A percentile compares a stretch with the other conserved stretches of the same genome.
Conservation (phyloP, 1,284 basidiomycete genomes). For the Cystobasidium slooffiae region DNA sequence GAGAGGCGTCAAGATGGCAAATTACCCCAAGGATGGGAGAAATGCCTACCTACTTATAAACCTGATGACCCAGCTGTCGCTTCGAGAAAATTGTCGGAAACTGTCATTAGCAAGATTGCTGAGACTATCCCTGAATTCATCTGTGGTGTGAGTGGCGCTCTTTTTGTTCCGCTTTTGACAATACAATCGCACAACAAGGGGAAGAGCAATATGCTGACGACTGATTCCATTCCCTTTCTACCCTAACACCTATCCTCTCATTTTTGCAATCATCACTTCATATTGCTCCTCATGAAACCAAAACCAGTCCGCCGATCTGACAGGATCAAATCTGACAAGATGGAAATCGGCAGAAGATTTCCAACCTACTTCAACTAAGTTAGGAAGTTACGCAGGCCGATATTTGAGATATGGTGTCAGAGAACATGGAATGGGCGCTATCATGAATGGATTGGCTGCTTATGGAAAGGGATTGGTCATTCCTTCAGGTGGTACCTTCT, state of each 20-base stretch:
- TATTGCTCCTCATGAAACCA: constrained; percentile 3
- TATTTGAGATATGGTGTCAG: constrained; percentile 97
- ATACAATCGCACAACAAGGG: not conserved
- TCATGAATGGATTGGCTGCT: constrained; percentile 64
- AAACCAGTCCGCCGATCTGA: constrained; percentile 77
- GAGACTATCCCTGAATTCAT: constrained; percentile 73
- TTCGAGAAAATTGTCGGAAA: constrained; percentile 90
- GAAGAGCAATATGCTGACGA: not conserved
- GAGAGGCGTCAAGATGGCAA: constrained; percentile 79
- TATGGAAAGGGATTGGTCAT: constrained; percentile 51
- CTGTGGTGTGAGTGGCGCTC: constrained; percentile 50
- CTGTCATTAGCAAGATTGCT: constrained; percentile 76
- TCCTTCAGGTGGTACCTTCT: constrained; percentile 56
- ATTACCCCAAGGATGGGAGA: constrained; percentile 86
- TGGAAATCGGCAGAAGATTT: constrained; percentile 81
- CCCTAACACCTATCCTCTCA: not conserved
- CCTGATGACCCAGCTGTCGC: constrained; percentile 80
- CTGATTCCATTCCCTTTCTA: too few relatives aligned
- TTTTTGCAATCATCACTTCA: too few relatives aligned
- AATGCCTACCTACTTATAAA: constrained; percentile 79
- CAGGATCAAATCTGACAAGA: constrained; percentile 87
- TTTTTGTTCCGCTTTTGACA: constrained; percentile 63
- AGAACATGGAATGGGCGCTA: constrained; percentile 96
- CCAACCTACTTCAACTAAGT: constrained; percentile 82
- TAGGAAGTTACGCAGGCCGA: constrained; percentile 82